phyloP scores from a whole-genome alignment of 202 grass and related monocot genomes.

The Setaria viridis region DNA sequence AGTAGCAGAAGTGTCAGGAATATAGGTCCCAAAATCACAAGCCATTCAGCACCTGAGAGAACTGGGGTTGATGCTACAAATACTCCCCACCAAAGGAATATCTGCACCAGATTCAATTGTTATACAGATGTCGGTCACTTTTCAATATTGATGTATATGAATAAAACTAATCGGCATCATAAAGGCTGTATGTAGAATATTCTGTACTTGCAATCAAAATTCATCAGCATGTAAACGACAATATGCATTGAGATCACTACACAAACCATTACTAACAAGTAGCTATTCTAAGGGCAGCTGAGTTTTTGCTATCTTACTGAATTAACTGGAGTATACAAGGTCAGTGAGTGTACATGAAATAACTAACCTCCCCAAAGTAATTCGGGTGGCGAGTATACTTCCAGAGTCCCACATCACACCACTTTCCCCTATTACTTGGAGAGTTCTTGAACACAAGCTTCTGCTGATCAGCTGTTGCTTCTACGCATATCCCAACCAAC shows the following conservation, averaged over 20 bases:
- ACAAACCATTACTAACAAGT: neutral
- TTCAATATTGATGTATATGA: neutral
- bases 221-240: neutral
- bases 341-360: neutral
- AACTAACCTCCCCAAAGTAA: conserved; percentile 94
- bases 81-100: conserved; percentile 97
- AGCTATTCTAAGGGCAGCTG: neutral
- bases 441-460: conserved; percentile 92
- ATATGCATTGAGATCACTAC: neutral
- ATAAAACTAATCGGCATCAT: neutral
- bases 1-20: conserved; percentile 86
- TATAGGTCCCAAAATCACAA: conserved; percentile 79
- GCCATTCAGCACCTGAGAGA: conserved; percentile 83
- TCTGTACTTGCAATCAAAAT: neutral
- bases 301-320: neutral
- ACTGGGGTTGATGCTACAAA: conserved; percentile 90
- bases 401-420: conserved; percentile 88
- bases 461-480: conserved; percentile 88
- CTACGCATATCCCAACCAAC: conserved; percentile 62
- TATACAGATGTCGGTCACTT: conserved; percentile 14
- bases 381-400: conserved; percentile 95
- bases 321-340: neutral
- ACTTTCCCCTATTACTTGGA: conserved; percentile 77
- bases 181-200: neutral
- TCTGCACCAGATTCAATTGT: conserved; percentile 53